Conservation (phyloP, 2,329 filamentous ascomycete species). For the Stenocarpella maydis region DNA sequence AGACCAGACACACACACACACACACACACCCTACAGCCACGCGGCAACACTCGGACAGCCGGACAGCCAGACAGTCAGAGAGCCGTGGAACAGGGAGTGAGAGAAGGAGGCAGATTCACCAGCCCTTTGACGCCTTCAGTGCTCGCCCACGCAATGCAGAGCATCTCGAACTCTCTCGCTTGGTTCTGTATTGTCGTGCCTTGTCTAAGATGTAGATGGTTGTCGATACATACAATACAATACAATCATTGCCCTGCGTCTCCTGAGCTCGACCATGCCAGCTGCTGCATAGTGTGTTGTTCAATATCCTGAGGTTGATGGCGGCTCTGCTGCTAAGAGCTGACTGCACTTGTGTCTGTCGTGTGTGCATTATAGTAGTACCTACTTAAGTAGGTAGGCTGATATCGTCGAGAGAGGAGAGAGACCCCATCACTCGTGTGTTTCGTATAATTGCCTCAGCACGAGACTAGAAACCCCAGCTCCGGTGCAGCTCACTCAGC, state of each 20-base stretch:
- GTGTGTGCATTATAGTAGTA: too few species aligned
- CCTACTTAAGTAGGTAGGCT: too few species aligned
- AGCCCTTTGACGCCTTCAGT: background rate
- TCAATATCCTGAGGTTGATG: too few species aligned
- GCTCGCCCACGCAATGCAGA: background rate
- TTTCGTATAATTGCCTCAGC: conserved; percentile 15
- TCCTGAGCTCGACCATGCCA: background rate
- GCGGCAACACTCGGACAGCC: too few species aligned
- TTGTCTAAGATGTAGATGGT: background rate
- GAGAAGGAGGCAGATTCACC: background rate
- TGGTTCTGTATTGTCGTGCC: background rate
- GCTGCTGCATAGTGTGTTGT: background rate
- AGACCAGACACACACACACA: too few species aligned
- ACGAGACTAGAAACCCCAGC: background rate
- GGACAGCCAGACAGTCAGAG: background rate
- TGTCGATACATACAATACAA: too few species aligned
- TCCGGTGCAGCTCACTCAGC: too few species aligned
- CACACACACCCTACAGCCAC: too few species aligned
- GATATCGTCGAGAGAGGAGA: background rate
- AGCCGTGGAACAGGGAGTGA: background rate
- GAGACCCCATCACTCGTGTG: background rate
- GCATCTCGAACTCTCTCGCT: background rate
- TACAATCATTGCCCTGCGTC: too few species aligned
- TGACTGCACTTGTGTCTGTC: background rate
- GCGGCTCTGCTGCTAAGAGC: background rate